Evolutionary conservation across 2,329 filamentous ascomycete species (phyloP), one percentile per base, ranked within the genome.

Genomic region (Botrytis elliptica): DNA sequence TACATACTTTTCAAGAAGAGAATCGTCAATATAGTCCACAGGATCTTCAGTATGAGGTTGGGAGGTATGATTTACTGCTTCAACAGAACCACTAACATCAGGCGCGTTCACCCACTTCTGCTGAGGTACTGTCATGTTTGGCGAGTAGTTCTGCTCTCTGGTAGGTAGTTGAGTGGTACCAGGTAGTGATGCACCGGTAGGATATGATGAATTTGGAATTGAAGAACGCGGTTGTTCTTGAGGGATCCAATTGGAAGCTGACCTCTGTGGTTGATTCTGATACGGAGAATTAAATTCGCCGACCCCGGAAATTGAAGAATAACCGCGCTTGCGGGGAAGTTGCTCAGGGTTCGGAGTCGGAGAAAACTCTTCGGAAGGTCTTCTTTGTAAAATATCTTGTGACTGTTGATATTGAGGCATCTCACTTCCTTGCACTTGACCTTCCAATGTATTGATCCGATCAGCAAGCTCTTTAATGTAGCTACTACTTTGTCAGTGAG

Each of bases 381-480:
- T 80, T 7, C 82, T 81, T 40, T 84, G 82, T 33, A 82, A 81
- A 40, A 82, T 76, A 33, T 80, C 77, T 52, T 84, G 83, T 71
- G 83, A 82, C 22, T 81, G 76, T 66, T 83, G 80, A 75, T 85
- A 86, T 25, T 71, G 69, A 6, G 83, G 79, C 29, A 84, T 76
- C 42, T 83, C 77, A 74, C 74, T 70, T 64, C 68, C 68, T 65
- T 88, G 86, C 73, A 96, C 89, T 80, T 93, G 92, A 77, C 91
- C 92, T 81, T 97, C 94, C 64, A 97, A 91, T 62, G 89, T 91
- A 78, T 95, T 90, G 74, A 97, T 90, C 40, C 94, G 87, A 80
- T 97, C 94, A 38, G 94, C 93, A 36, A 97, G 87, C 82, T 97
- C 94, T 81, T 97, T 97, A 81, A 97, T 97, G 79, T 97, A 97